Percentiles rank a stretch among this genome's conserved stretches.
Evolutionary conservation across 2,329 filamentous ascomycete genomes (phyloP).

Genomic region (Stemphylium vesicarium): DNA sequence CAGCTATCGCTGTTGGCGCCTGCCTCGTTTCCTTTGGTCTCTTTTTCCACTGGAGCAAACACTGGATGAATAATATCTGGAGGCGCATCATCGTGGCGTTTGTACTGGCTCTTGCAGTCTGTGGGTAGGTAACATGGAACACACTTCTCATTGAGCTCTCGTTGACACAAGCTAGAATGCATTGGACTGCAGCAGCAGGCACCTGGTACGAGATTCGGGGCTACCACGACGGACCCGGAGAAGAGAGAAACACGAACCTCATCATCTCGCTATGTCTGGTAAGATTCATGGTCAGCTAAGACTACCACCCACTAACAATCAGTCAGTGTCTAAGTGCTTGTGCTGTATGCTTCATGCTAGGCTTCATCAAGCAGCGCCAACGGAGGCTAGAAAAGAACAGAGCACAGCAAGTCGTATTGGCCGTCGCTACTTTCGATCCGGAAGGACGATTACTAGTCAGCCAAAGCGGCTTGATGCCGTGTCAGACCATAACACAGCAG

Average conservation of each 20-base stretch:
- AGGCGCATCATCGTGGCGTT: conserved; percentile 71
- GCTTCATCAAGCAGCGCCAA: conserved; percentile 48
- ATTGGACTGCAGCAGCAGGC: conserved; percentile 79
- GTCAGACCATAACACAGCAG: conserved; percentile 76
- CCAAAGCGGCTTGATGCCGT: conserved; percentile 72
- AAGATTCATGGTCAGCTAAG: conserved; percentile 60
- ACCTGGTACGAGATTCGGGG: conserved; percentile 68
- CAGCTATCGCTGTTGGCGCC: conserved; percentile 73
- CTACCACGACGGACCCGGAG: conserved; percentile 50
- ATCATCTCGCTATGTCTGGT: conserved; percentile 74
- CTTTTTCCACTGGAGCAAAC: conserved; percentile 78
- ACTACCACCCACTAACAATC: conserved; percentile 66
- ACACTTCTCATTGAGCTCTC: neutral
- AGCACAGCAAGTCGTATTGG: conserved; percentile 62
- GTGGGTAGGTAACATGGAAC: conserved; percentile 54
- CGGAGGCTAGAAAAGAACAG: conserved; percentile 51
- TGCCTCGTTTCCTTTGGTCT: conserved; percentile 73
- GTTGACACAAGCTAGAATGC: conserved; percentile 61
- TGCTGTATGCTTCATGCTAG: conserved; percentile 43
- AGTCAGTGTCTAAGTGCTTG: conserved; percentile 51
- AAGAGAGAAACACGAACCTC: conserved; percentile 67
- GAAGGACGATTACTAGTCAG: conserved; percentile 72
- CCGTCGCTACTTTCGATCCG: conserved; percentile 70
- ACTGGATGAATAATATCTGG: conserved; percentile 82
- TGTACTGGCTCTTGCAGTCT: conserved; percentile 75